Conservation (phyloP, 2,329 filamentous ascomycete genomes). For the Didymella pinodella region DNA sequence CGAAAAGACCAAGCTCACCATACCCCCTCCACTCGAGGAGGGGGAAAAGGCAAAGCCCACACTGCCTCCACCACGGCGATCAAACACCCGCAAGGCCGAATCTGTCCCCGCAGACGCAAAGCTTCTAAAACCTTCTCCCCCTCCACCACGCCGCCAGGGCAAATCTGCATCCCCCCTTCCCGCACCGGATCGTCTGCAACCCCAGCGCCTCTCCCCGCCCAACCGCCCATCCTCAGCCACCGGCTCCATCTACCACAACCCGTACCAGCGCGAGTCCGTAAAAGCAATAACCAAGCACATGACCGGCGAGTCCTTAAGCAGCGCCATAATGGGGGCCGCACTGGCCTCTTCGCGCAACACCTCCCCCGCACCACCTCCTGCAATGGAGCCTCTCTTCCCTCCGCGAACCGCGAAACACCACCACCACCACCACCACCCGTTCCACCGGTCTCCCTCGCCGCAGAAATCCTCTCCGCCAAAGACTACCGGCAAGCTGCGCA, state of each 20-base stretch:
- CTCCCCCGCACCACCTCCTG: conserved; percentile 44
- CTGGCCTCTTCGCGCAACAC: conserved; percentile 67
- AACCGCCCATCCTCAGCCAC: conserved; percentile 35
- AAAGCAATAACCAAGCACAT: conserved; percentile 57
- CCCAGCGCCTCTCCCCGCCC: conserved; percentile 32
- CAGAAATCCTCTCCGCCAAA: conserved; percentile 45
- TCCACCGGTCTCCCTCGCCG: conserved; percentile 51
- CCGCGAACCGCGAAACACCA: conserved; percentile 50
- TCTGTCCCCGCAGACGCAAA: conserved; percentile 15
- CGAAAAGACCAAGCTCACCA: conserved; percentile 39
- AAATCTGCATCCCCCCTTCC: conserved; percentile 30
- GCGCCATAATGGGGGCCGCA: conserved; percentile 78
- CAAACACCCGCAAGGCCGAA: conserved; percentile 27
- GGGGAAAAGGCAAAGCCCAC: conserved; percentile 9
- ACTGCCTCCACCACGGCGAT: conserved; percentile 48
- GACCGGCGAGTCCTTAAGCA: conserved; percentile 71
- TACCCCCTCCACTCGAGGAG: conserved; percentile 18
- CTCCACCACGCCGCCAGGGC: conserved; percentile 16
- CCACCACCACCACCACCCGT: conserved; percentile 48
- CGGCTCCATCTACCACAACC: conserved; percentile 49
- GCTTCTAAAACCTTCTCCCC: conserved; percentile 11
- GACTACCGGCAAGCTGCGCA: conserved; percentile 64
- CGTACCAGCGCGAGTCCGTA: conserved; percentile 48
- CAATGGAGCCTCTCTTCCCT: conserved; percentile 50
- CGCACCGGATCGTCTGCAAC: conserved; percentile 31